Conservation (phyloP, 352 stramenopile species). For the Stramenopiles sp. region DNA sequence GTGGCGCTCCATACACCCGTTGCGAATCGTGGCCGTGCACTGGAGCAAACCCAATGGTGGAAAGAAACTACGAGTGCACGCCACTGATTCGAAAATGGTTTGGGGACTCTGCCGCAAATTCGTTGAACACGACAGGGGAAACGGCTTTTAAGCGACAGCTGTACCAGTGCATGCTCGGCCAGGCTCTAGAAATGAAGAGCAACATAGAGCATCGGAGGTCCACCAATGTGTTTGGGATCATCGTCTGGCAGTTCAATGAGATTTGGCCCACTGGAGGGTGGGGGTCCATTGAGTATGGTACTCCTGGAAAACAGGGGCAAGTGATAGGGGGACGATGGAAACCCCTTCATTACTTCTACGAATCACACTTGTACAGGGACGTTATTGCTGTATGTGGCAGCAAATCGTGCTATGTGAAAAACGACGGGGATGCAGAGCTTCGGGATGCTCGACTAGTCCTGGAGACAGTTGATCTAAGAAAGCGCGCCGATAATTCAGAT, state of each 20-base stretch:
- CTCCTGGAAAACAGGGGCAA: conserved; percentile 17
- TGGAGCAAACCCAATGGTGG: conserved; percentile 17
- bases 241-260: conserved; percentile 36
- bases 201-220: conserved; percentile 25
- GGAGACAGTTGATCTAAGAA: not conserved
- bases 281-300: conserved; percentile 32
- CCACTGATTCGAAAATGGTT: conserved; percentile 30
- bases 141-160: conserved; percentile 26
- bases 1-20: conserved; percentile 20
- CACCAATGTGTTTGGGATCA: conserved; percentile 25
- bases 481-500: not conserved
- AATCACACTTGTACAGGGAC: conserved; percentile 25
- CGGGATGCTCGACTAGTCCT: not conserved
- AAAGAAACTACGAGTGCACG: conserved; percentile 34
- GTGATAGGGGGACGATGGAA: conserved; percentile 32
- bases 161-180: conserved; percentile 29
- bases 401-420: not conserved
- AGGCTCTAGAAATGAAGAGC: conserved; percentile 30
- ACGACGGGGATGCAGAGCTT: not conserved
- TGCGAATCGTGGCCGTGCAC: conserved; percentile 16
- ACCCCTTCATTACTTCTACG: conserved; percentile 26
- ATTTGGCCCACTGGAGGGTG: conserved; percentile 37
- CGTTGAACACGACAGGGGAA: conserved; percentile 19
- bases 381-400: conserved; percentile 25
- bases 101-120: conserved; percentile 26